Evolutionary conservation across 179 eudicot genomes (phyloP), one percentile per base, ranked within the genome.

Genomic region (Silene coronaria): DNA sequence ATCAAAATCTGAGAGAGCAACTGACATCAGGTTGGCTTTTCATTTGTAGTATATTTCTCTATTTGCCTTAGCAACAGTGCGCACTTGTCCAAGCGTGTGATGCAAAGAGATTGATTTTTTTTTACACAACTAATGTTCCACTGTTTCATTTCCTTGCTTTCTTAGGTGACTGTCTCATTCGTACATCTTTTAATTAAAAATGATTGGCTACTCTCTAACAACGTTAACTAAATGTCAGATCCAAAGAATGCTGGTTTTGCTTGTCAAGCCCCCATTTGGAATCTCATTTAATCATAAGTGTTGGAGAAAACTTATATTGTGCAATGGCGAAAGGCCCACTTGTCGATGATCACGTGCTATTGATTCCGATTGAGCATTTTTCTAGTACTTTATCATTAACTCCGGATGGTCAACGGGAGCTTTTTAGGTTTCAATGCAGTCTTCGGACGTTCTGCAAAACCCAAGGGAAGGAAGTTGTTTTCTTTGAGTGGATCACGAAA

Each of bases 161-260:
- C 30, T 55, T 14, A 19, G 2, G 13, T n/a, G 22, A 27, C 3
- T 6, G 22, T 23, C 53, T 51, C 32, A 23, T 77, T 30, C 19
- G 38, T 24, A 77, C 5, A 27, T 65, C 17, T 48, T 48, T 30
- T 58, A 23, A 48, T 10, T 74, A 46, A 42, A 42, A 67, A 73
- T 36, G 3, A 9, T 53, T 0, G 23, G 72, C 30, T 59, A 0
- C 53, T 75, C 51, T 59, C 69, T 51, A 62, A 27, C 55, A 26
- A 46, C 69, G 24, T 70, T 30, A 64, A 71, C 67, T 68, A 73
- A 67, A 58, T 82, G 77, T 74, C 87, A 95, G 99, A 87, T 91
- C 92, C 64, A 90, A 82, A 67, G 97, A 89, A 75, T 95, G 97
- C 87, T 95, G 99, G 99, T 95, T 95, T 88, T 95, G 99, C 82